phyloP scores from a whole-genome alignment of 2,329 filamentous ascomycete genomes.

The Pseudogymnoascus sp. region DNA sequence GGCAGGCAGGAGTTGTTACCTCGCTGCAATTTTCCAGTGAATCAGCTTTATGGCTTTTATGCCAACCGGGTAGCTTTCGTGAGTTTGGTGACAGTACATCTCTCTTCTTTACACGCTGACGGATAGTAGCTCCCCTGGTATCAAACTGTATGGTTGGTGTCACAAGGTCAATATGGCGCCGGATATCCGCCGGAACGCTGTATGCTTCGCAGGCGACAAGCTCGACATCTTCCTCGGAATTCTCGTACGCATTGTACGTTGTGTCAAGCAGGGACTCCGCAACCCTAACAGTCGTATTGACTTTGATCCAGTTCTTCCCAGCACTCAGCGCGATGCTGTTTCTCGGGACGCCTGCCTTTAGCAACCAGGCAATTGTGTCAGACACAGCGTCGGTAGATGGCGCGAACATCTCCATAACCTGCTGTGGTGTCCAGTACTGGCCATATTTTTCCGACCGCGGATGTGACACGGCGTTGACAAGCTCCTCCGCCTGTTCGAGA shows the following conservation, averaged over 20 bases:
- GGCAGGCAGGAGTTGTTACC: slow-evolving; percentile 48
- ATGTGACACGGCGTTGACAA: slow-evolving; percentile 36
- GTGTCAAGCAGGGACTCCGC: slow-evolving; percentile 46
- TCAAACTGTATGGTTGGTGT: slow-evolving; percentile 28
- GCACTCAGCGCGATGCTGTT: slow-evolving; percentile 39
- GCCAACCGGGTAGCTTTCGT: neutral
- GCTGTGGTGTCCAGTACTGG: slow-evolving; percentile 37
- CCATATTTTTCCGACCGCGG: slow-evolving; percentile 38
- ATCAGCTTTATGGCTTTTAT: neutral
- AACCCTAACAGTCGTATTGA: slow-evolving; percentile 28
- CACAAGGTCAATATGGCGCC: slow-evolving; percentile 26
- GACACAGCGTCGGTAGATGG: slow-evolving; percentile 36
- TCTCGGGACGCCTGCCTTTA: slow-evolving; percentile 39
- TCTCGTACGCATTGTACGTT: slow-evolving; percentile 43
- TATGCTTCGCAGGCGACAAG: slow-evolving; percentile 26
- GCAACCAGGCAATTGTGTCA: slow-evolving; percentile 45
- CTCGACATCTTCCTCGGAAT: slow-evolving; percentile 27
- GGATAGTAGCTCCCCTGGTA: slow-evolving; percentile 9
- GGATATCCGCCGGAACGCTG: slow-evolving; percentile 23
- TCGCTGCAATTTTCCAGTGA: slow-evolving; percentile 36
- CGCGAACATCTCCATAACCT: slow-evolving; percentile 37
- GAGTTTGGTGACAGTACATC: neutral
- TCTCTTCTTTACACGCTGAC: neutral
- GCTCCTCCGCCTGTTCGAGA: slow-evolving; percentile 37
- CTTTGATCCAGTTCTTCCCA: slow-evolving; percentile 21